Evolutionary conservation across 176 grass and related monocot species (phyloP).

Genomic region (Carex pumila): DNA sequence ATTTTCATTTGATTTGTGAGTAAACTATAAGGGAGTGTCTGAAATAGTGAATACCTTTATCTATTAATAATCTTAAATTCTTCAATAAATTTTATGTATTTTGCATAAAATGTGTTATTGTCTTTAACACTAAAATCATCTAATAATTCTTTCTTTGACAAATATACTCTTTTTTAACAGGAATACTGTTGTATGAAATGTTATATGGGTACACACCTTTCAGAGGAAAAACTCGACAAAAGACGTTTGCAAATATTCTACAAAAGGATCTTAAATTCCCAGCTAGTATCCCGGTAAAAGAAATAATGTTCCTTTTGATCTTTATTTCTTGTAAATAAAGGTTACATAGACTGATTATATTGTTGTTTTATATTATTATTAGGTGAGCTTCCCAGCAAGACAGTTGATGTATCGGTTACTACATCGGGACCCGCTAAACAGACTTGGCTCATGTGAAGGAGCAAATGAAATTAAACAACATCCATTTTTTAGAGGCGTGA

Average conservation of each 20-base stretch:
- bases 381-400: constrained; percentile 66
- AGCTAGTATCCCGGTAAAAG: constrained; percentile 42
- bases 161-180: constrained; percentile 23
- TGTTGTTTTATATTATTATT: neutral
- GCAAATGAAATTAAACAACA: constrained; percentile 76
- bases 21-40: neutral
- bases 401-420: constrained; percentile 70
- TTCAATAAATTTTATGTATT: neutral
- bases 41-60: neutral
- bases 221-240: constrained; percentile 88
- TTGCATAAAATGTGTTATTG: neutral
- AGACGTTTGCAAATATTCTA: constrained; percentile 87
- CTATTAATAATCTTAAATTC: neutral
- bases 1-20: neutral
- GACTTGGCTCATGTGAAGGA: constrained; percentile 63
- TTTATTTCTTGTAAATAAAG: neutral
- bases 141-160: neutral
- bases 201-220: constrained; percentile 92
- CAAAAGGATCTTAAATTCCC: constrained; percentile 93
- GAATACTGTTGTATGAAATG: constrained; percentile 94
- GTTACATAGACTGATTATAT: neutral
- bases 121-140: neutral
- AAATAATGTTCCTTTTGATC: neutral
- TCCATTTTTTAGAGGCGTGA: constrained; percentile 69
- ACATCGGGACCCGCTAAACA: constrained; percentile 66